Evolutionary conservation across 2,329 filamentous ascomycete genomes (phyloP), one percentile per base, ranked within the genome.

Genomic region (Trichophyton equinum): DNA sequence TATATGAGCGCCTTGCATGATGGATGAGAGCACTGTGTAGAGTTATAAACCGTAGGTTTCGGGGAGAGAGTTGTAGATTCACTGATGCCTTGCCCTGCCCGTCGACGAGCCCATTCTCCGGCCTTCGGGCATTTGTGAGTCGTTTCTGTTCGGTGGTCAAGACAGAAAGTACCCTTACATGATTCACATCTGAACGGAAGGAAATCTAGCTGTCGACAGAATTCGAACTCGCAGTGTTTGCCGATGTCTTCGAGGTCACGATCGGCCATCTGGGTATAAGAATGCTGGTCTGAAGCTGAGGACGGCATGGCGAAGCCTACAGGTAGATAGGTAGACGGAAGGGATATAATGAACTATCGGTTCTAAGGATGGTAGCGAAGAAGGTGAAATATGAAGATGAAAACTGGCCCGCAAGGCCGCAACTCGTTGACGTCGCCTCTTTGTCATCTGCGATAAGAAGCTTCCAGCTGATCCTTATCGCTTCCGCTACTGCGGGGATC

Each of bases 171-270:
- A 62, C 80, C 79, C 69, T 77, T 82, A 77, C 94, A 99, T 67
- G 88, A 94, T 72, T 95, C 89, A 77, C 94, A 99, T 70, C 85
- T 82, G 75, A 97, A 97, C 3, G 94, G 94, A 3, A 99, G 84
- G 74, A 99, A 97, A 57, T 97, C 94, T 63, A 97, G 88, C 71
- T 94, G 88, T 72, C 91, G 87, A 80, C 94, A 99, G 79, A 90
- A 95, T 65, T 87, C 79, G 75, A 88, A 86, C 74, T 96, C 85
- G 81, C 94, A 99, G 78, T 96, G 91, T 64, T 84, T 84, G 74
- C 94, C 94, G 67, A 97, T 87, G 25, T 91, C 82, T 68, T 89
- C 86, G 56, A 91, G 86, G 75, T 96, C 91, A 69, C 84, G 82
- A 69, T 87, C 80, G 15, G 46, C 69, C 68, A 74, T 72, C 67